Evolutionary conservation across 2,329 filamentous ascomycete species (phyloP), one percentile per base, ranked within the genome.

Genomic region (Aspergillus sp.): DNA sequence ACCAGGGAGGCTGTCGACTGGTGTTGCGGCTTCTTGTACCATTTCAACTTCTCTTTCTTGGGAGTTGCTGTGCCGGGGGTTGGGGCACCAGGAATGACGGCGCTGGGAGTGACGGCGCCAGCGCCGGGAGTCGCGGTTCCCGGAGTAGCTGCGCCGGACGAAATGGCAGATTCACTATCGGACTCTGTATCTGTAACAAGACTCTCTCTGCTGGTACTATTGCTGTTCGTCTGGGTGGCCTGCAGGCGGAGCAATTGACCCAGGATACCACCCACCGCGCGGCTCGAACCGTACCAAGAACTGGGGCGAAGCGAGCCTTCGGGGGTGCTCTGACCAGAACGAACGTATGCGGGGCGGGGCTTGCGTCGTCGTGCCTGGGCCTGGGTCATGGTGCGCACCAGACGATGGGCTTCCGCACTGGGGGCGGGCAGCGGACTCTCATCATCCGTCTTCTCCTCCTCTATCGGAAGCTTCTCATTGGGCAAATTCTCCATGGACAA

Each of bases 161-260:
- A 63, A 12, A 55, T 47, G 20, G 20, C 20, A 22, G 20, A 22
- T 43, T 53, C 54, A 1, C 60, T 60, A 17, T 64, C 63, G 25
- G 56, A 59, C 22, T 64, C 61, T 9, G 63, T 66, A 48, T 65
- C 59, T 2, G 63, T 61, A n/a, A 60, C 57, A 32, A 56, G 54
- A 43, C 59, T 64, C 37, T 57, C 59, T 12, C 56, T 47, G 41
- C 58, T 67, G 12, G 55, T 47, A 41, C 58, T 67, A 20, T 3
- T 19, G 33, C 57, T 61, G 30, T 58, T 62, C 44, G 59, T 60
- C 60, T 76, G 73, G 54, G 75, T 71, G 46, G 80, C 77, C 56
- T 88, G 85, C 3, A 90, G 72, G 63, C 83, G 86, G 44, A 93
- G 71, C 1, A 94, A 70, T 1, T 83, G 84, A 0, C 84, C 82